phyloP scores from a whole-genome alignment of 441 rosid species.

The Populus trichocarpa region DNA sequence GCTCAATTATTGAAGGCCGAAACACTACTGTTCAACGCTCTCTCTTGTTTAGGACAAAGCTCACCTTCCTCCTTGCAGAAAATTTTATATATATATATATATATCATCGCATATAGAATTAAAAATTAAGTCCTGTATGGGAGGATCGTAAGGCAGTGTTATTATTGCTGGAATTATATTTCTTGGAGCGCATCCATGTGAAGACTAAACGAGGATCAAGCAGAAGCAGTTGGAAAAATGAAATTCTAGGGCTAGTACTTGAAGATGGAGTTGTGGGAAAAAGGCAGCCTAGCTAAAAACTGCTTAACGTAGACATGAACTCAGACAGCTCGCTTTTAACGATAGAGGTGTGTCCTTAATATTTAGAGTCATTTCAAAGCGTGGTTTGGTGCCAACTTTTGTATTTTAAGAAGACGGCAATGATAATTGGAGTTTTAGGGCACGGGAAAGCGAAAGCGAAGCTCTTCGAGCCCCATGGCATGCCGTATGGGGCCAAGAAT shows the following conservation, averaged over 20 bases:
- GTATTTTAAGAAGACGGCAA: background rate
- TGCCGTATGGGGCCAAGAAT: slow-evolving; percentile 21
- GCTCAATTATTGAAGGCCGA: background rate
- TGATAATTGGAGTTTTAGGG: background rate
- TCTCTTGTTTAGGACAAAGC: too few species aligned
- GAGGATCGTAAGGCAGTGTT: too few species aligned
- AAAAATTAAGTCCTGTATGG: too few species aligned
- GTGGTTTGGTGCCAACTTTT: background rate
- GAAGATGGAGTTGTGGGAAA: background rate
- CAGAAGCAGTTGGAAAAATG: too few species aligned
- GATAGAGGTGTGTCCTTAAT: background rate
- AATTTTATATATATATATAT: too few species aligned
- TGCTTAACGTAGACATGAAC: background rate
- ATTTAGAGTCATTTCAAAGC: slow-evolving; percentile 11
- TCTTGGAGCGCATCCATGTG: too few species aligned
- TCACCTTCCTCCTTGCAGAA: too few species aligned
- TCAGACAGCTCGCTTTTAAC: background rate
- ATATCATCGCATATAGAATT: too few species aligned
- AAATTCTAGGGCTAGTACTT: background rate
- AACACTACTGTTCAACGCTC: too few species aligned
- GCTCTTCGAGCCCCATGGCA: slow-evolving; percentile 8
- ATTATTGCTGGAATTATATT: too few species aligned
- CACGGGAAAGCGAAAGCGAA: slow-evolving; percentile 30
- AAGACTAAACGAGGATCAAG: too few species aligned
- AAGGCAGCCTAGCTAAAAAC: background rate